phyloP scores from a whole-genome alignment of 352 stramenopile genomes.

The Globisporangium orthogonon region DNA sequence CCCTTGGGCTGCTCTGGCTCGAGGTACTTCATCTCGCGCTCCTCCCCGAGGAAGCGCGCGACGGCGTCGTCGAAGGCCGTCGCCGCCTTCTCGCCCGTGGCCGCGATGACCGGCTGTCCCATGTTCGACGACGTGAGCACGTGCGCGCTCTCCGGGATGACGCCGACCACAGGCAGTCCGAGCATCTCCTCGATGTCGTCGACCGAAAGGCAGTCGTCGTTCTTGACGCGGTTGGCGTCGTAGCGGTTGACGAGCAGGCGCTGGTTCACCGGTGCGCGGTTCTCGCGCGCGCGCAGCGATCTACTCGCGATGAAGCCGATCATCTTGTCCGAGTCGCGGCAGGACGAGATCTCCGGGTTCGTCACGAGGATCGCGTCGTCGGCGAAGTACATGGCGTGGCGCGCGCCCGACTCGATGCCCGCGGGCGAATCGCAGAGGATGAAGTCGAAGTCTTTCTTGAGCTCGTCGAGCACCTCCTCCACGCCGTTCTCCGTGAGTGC shows the following conservation, averaged over 20 bases:
- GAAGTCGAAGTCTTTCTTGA: slow-evolving; percentile 83
- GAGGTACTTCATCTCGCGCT: slow-evolving; percentile 84
- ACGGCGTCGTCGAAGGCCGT: slow-evolving; percentile 88
- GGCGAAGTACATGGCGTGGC: slow-evolving; percentile 91
- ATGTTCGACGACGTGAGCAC: slow-evolving; percentile 92
- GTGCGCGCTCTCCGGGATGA: slow-evolving; percentile 88
- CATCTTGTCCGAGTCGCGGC: slow-evolving; percentile 94
- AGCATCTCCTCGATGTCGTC: slow-evolving; percentile 93
- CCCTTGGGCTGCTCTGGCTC: slow-evolving; percentile 77
- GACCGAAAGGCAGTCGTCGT: slow-evolving; percentile 87
- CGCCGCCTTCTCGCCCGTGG: slow-evolving; percentile 60
- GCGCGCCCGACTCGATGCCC: slow-evolving; percentile 86
- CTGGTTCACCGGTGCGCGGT: slow-evolving; percentile 68
- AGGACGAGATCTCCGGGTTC: slow-evolving; percentile 92
- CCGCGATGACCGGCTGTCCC: slow-evolving; percentile 88
- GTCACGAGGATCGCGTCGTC: slow-evolving; percentile 92
- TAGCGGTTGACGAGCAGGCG: slow-evolving; percentile 90
- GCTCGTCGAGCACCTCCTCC: slow-evolving; percentile 74
- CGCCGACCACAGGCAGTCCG: slow-evolving; percentile 82
- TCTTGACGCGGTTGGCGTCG: slow-evolving; percentile 84
- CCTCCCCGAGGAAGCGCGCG: slow-evolving; percentile 85
- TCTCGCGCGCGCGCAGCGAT: slow-evolving; percentile 78
- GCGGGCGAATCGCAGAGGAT: slow-evolving; percentile 89
- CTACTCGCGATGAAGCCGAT: slow-evolving; percentile 92
- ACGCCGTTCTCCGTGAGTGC: slow-evolving; percentile 87